Evolutionary conservation across 2,329 filamentous ascomycete genomes (phyloP), one percentile per base, ranked within the genome.

Genomic region (Purpureocillium takamizusanense): DNA sequence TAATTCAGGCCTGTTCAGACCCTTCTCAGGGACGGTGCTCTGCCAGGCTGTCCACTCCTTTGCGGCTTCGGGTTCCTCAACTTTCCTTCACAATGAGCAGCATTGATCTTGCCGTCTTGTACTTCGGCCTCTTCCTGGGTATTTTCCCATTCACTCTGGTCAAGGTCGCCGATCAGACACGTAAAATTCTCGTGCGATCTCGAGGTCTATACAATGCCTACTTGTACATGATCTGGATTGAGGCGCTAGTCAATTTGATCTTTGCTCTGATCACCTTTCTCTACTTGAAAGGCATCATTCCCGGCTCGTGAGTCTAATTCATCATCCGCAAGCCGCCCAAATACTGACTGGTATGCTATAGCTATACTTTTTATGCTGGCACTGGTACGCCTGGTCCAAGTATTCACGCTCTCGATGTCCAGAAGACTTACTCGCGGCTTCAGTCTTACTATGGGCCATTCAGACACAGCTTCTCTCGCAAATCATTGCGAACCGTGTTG

Each of bases 401-500:
- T 16, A 16, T 28, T 5, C 11, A 3, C n/a, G 9, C 10, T 7
- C 2, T n/a, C 27, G 25, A 31, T n/a, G 5, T 10, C 35, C 34
- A 11, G 27, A 21, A 13, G 16, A 30, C 16, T 17, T 13, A 18
- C 4, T 6, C 6, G 12, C 7, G 28, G 13, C 6, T 14, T 5
- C 21, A 43, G 44, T 44, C 5, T 15, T 29, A 10, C 35, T 49
- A 12, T 51, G 48, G 45, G 41, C 43, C 6, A 41, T 54, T 11
- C 51, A 59, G 33, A 63, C 63, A 6, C 63, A 67, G 30, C 51
- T 66, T 0, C 48, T 67, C 4, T 60, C 64, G 38, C 65, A 68
- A 40, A 67, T 67, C 35, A 66, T 67, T 38, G 61, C 63, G 40
- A 67, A 68, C 40, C 62, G 65, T 32, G 60, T 67, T 12, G 51